These are phyloP conservation scores for Stemphylium lycopersici DNA, from an alignment of 2,329 filamentous ascomycete genomes.

Conservation along the genomic window DNA sequence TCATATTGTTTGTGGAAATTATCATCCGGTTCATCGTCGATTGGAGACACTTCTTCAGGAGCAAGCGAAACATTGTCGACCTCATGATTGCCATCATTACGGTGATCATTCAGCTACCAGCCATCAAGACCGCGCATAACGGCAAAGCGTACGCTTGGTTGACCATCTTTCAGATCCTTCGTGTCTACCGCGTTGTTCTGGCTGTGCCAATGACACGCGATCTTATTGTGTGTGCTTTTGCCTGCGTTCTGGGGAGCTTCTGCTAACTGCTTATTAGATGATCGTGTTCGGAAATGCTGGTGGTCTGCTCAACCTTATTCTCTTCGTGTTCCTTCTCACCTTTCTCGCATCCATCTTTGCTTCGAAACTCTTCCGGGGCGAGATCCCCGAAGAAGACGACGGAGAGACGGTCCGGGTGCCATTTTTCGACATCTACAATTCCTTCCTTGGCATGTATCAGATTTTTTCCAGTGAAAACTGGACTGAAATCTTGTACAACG, in stretches of 20 bases:
- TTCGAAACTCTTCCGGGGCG: conserved; percentile 87
- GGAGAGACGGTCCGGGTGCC: conserved; percentile 72
- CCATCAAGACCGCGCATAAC: conserved; percentile 67
- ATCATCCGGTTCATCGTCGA: conserved; percentile 76
- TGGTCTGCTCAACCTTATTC: conserved; percentile 91
- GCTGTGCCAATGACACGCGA: conserved; percentile 86
- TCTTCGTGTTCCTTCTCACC: conserved; percentile 95
- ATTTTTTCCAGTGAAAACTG: conserved; percentile 95
- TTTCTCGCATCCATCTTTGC: conserved; percentile 94
- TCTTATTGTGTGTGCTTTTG: conserved; percentile 66
- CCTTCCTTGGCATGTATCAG: conserved; percentile 97
- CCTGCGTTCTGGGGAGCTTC: neutral
- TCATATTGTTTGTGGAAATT: conserved; percentile 82
- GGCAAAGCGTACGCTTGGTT: conserved; percentile 82
- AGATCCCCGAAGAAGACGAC: conserved; percentile 70
- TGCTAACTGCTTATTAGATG: conserved; percentile 47
- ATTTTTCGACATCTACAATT: conserved; percentile 92
- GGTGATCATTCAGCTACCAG: conserved; percentile 81
- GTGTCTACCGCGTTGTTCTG: conserved; percentile 89
- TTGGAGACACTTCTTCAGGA: conserved; percentile 79
- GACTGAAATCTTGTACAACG: conserved; percentile 84
- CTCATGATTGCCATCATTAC: conserved; percentile 80
- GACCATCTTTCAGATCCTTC: conserved; percentile 89
- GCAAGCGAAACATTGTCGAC: conserved; percentile 79
- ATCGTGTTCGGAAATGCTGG: conserved; percentile 88